These are phyloP conservation scores for Magnusiomyces clavatus DNA, from an alignment of 1,139 yeast species.

Conservation along the genomic window DNA sequence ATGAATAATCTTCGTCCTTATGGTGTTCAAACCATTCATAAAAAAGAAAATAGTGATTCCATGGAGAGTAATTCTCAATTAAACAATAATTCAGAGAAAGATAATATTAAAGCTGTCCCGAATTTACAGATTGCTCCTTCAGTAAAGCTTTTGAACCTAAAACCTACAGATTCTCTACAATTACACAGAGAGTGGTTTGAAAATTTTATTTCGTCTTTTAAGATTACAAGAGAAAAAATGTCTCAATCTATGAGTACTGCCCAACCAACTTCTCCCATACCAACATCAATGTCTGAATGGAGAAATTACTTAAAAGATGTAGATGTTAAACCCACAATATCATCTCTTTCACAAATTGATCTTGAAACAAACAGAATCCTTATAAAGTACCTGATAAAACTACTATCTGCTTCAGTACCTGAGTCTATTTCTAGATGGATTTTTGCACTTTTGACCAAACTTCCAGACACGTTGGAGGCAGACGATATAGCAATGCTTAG, in stretches of 20 bases:
- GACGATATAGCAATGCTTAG: slow-evolving; percentile 36
- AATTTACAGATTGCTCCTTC: too few species aligned
- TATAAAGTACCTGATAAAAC: slow-evolving; percentile 15
- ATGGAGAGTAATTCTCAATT: too few species aligned
- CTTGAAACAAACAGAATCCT: slow-evolving; percentile 17
- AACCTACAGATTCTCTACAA: not conserved
- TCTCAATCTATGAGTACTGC: slow-evolving; percentile 8
- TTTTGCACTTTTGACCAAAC: slow-evolving; percentile 32
- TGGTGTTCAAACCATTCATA: too few species aligned
- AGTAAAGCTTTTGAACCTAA: too few species aligned
- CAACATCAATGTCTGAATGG: slow-evolving; percentile 11
- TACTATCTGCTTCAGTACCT: slow-evolving; percentile 10
- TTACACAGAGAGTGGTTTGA: not conserved
- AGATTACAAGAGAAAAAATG: not conserved
- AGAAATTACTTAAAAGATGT: slow-evolving; percentile 1
- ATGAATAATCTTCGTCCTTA: too few species aligned
- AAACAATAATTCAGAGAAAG: too few species aligned
- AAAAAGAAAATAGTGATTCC: too few species aligned
- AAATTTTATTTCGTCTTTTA: not conserved
- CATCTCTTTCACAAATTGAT: slow-evolving; percentile 4
- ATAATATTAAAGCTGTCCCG: too few species aligned
- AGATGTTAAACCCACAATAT: slow-evolving; percentile 3
- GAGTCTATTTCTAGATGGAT: slow-evolving; percentile 32
- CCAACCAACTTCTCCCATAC: not conserved
- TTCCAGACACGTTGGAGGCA: slow-evolving; percentile 33